A percentile compares a stretch with the other conserved stretches of the same genome.
Evolutionary conservation across 306 rosid genomes (phyloP).

Genomic region (Cicer pinnatifidum): DNA sequence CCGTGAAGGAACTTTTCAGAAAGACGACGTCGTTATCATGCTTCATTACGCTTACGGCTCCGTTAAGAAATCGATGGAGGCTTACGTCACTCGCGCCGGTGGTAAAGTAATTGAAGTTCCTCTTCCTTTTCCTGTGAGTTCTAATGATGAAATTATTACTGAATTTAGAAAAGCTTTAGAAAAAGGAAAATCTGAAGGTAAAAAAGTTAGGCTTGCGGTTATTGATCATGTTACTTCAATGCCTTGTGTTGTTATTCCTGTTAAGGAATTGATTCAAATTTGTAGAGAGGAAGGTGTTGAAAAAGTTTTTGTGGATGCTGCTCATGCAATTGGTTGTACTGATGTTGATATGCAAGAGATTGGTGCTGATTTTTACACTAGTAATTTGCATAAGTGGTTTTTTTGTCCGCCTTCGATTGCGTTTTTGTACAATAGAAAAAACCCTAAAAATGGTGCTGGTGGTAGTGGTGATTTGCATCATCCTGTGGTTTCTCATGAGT

Average conservation of each 20-base stretch:
- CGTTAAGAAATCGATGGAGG: conserved; percentile 90
- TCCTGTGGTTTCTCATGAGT: conserved; percentile 95
- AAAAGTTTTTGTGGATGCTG: conserved; percentile 91
- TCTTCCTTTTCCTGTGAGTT: conserved; percentile 80
- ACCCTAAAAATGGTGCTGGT: conserved; percentile 30
- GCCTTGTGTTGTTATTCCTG: conserved; percentile 90
- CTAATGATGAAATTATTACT: conserved; percentile 67
- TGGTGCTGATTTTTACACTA: conserved; percentile 96
- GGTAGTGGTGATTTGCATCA: conserved; percentile 69
- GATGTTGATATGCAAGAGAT: conserved; percentile 86
- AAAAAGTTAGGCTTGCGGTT: conserved; percentile 79
- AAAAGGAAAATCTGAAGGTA: conserved; percentile 72
- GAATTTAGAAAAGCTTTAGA: conserved; percentile 79
- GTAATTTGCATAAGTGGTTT: conserved; percentile 95
- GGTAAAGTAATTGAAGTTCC: conserved; percentile 83
- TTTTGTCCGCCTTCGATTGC: conserved; percentile 97
- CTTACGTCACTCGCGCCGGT: conserved; percentile 85
- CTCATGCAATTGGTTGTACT: conserved; percentile 88
- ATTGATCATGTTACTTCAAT: conserved; percentile 95
- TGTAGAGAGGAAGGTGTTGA: conserved; percentile 97
- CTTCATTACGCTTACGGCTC: conserved; percentile 92
- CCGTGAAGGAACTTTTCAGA: conserved; percentile 64
- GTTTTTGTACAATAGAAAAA: conserved; percentile 63
- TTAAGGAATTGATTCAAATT: conserved; percentile 77
- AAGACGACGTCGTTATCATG: conserved; percentile 82